Base-by-base conservation (phyloP, 208 protist genomes). In the Leishmania braziliensis region DNA sequence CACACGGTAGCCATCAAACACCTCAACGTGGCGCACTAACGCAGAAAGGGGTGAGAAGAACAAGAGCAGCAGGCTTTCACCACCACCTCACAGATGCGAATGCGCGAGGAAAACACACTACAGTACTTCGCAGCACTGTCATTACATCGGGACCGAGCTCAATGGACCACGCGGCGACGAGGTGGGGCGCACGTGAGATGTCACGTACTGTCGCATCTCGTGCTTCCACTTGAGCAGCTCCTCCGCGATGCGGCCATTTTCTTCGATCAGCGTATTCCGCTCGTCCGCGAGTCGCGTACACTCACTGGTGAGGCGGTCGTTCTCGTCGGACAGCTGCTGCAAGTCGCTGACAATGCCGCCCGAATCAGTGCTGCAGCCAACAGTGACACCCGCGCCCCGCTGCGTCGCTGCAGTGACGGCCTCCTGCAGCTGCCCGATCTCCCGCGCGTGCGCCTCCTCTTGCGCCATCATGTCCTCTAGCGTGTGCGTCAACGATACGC, bases 181-280 rank as follows among this genome's bases (percentile, higher is more conserved):
- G 56, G 81, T 65, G 18, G 81, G 39, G n/a, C 76, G 81, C 48
- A 77, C 51, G 23, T 86, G 83, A 16, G 81, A 77, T 8, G 77
- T 53, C 5, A 88, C 66, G 56, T 85, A 91, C 29, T 81, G 78
- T 58, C 82, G 82, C 86, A 93, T 89, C 71, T 93, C 88, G 26
- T 87, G 82, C 65, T 91, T 88, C 90, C 86, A 91, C 72, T 81
- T 84, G 5, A 91, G 85, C 69, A 91, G 70, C 83, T 93, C 88
- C 43, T 88, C 84, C 53, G 88, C 88, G 36, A 91, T 89, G 10
- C 82, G 78, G 9, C 85, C 84, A 56, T 92, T 92, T 63, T 92
- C 89, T 50, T 93, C 89, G 18, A 89, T 82, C 16, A 93, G 81
- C 2, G 51, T 53, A 58, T 86, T 79, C 20, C 89, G 82, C 79